Conservation (phyloP, 2,329 filamentous ascomycete genomes). For the Botrytis galanthina region DNA sequence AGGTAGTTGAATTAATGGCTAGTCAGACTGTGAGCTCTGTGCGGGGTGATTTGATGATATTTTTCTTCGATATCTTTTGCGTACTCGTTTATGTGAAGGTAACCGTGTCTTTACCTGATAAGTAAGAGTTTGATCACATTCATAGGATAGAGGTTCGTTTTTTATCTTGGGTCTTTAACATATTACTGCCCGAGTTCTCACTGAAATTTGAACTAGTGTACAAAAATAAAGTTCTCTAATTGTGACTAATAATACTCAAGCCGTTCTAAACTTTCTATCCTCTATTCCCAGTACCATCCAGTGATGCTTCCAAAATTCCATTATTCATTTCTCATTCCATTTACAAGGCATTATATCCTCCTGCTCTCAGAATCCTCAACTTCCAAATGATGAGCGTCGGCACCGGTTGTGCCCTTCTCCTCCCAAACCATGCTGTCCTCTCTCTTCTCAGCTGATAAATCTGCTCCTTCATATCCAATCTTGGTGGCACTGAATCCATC, state of each 20-base stretch:
- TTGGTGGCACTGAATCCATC: conserved; percentile 40
- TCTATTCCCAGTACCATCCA: background rate
- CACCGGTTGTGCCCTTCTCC: conserved; percentile 4
- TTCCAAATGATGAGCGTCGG: conserved; percentile 1
- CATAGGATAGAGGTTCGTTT: background rate
- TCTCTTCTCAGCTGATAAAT: conserved; percentile 4
- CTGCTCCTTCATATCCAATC: conserved; percentile 37
- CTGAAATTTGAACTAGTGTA: background rate
- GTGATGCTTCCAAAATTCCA: background rate
- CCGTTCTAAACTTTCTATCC: background rate
- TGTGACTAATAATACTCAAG: background rate
- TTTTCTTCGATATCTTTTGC: background rate
- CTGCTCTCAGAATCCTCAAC: background rate
- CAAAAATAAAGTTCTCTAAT: background rate
- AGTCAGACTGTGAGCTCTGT: background rate
- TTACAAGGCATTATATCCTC: background rate
- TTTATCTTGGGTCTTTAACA: background rate
- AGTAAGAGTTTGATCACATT: background rate
- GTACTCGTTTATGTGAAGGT: background rate
- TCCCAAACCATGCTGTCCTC: background rate
- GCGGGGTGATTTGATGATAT: background rate
- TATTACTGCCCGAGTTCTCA: background rate
- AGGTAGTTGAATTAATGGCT: background rate
- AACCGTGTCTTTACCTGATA: background rate
- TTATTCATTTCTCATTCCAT: background rate